Conservation (phyloP, 306 rosid species). For the Delonix regia region DNA sequence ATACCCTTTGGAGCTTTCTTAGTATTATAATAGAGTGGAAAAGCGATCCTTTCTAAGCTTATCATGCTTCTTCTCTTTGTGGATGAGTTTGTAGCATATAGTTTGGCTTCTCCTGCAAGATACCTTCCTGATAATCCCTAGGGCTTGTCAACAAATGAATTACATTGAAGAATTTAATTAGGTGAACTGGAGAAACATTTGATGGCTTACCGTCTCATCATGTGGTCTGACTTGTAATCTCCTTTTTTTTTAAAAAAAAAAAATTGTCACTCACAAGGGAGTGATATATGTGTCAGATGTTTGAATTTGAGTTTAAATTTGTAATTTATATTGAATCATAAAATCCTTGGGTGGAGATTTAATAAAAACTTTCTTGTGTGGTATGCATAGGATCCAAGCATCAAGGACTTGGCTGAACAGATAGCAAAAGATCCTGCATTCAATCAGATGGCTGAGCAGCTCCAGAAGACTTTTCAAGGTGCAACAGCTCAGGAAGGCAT, state of each 20-base stretch:
- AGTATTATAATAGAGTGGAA: background rate
- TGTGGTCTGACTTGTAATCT: slow-evolving; percentile 1
- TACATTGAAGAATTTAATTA: background rate
- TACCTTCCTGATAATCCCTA: slow-evolving; percentile 1
- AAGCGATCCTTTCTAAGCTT: background rate
- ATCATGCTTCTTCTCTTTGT: slow-evolving; percentile 9
- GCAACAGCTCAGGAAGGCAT: slow-evolving; percentile 56
- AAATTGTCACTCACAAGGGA: slow-evolving; percentile 23
- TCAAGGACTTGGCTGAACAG: slow-evolving; percentile 96
- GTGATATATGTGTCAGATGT: slow-evolving; percentile 22
- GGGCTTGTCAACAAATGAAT: slow-evolving; percentile 3
- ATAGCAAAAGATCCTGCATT: slow-evolving; percentile 94
- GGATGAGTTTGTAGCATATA: slow-evolving; percentile 26
- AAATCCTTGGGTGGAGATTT: background rate
- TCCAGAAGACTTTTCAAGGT: slow-evolving; percentile 88
- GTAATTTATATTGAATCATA: background rate
- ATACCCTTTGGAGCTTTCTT: slow-evolving; percentile 11
- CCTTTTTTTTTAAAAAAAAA: slow-evolving; percentile 10
- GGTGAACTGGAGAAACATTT: slow-evolving; percentile 23
- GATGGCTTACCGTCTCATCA: background rate
- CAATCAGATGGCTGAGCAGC: slow-evolving; percentile 98
- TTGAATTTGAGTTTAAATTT: slow-evolving; percentile 21
- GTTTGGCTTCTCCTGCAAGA: background rate
- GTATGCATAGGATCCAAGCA: slow-evolving; percentile 86
- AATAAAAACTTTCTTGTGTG: slow-evolving; percentile 35